phyloP scores from a whole-genome alignment of 1,284 basidiomycete species.

The Ganoderma leucocontextum region DNA sequence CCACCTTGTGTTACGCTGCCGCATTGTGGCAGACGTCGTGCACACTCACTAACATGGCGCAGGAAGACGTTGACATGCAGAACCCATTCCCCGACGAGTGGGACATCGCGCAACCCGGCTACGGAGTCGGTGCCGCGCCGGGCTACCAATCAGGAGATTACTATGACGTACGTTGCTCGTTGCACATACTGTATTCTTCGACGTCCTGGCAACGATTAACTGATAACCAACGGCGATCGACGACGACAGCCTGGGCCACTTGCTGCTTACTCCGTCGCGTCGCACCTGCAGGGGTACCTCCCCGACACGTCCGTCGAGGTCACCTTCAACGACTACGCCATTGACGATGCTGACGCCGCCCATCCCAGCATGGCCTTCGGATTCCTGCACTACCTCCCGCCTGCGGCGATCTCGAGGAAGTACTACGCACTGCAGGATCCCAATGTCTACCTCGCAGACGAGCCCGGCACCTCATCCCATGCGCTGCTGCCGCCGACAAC shows the following conservation, averaged over 20 bases:
- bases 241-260: background rate
- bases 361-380: background rate
- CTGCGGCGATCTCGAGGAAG: slow-evolving; percentile 26
- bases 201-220: background rate
- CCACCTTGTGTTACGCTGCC: background rate
- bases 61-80: background rate
- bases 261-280: background rate
- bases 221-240: slow-evolving; percentile 1
- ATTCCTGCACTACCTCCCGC: slow-evolving; percentile 29
- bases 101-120: background rate
- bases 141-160: background rate
- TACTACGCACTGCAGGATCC: slow-evolving; percentile 32
- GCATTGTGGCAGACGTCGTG: background rate
- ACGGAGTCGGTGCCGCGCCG: background rate
- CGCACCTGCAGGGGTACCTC: slow-evolving; percentile 2
- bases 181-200: background rate
- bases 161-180: slow-evolving; percentile 3
- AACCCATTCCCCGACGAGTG: background rate
- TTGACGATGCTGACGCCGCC: background rate
- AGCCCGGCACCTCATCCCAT: background rate
- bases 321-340: slow-evolving; percentile 1
- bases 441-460: slow-evolving; percentile 17
- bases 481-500: too few species aligned
- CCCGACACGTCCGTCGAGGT: slow-evolving; percentile 1
- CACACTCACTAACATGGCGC: background rate